A percentile compares a stretch with the other conserved stretches of the same genome.
Conservation (phyloP, 345 rosid species). For the Citrus medica region DNA sequence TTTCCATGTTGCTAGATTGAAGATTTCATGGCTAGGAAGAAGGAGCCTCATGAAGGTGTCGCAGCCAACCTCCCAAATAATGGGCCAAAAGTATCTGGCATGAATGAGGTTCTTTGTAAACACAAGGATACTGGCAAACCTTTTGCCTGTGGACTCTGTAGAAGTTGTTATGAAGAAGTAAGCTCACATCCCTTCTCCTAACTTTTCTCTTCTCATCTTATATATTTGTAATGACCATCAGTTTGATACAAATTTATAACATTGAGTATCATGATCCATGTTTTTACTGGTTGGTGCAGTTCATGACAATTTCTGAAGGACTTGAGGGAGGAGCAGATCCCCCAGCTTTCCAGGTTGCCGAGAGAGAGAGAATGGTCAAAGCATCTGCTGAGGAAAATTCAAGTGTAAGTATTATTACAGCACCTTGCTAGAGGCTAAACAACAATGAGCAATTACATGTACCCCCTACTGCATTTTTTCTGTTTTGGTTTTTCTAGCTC, state of each 20-base stretch:
- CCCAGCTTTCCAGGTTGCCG: constrained; percentile 88
- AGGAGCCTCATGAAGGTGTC: constrained; percentile 35
- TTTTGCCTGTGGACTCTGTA: constrained; percentile 67
- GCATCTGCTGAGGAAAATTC: constrained; percentile 36
- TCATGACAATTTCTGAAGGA: constrained; percentile 64
- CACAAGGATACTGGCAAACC: constrained; percentile 50
- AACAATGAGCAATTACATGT: constrained; percentile 6
- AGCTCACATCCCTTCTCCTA: constrained; percentile 16
- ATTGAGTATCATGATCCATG: constrained; percentile 10
- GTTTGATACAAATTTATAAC: background rate
- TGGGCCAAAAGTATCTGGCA: constrained; percentile 21
- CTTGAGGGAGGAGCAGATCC: constrained; percentile 87
- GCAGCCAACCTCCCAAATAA: constrained; percentile 22
- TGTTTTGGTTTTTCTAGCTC: constrained; percentile 6
- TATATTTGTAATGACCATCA: background rate
- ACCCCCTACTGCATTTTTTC: background rate
- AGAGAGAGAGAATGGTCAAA: constrained; percentile 56
- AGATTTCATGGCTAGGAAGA: constrained; percentile 59
- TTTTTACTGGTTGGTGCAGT: constrained; percentile 37
- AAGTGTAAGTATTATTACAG: constrained; percentile 30
- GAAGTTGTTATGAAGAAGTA: constrained; percentile 64
- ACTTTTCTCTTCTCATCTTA: background rate
- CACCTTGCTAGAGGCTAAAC: constrained; percentile 2
- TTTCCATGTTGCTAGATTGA: constrained; percentile 51
- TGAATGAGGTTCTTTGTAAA: constrained; percentile 51